phyloP scores from a whole-genome alignment of 257 asterid genomes.

The Plantago major region DNA sequence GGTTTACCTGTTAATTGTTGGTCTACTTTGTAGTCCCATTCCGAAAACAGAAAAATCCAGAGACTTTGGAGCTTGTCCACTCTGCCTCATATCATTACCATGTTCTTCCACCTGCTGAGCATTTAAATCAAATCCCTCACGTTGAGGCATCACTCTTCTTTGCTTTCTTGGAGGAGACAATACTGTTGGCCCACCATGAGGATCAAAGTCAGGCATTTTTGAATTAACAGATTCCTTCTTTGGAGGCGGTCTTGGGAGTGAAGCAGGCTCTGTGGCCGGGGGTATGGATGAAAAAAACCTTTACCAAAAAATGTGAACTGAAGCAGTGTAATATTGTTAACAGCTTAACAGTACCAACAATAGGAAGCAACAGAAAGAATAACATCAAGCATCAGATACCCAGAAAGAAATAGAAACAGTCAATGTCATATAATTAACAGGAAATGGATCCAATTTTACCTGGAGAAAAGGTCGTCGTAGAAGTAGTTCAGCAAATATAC shows the following conservation, averaged over 20 bases:
- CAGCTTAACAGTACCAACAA: conserved; percentile 12
- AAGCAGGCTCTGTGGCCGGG: conserved; percentile 86
- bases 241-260: conserved; percentile 88
- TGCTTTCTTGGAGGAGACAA: conserved; percentile 95
- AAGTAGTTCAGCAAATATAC: conserved; percentile 96
- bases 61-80: conserved; percentile 80
- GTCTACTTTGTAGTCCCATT: conserved; percentile 73
- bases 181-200: conserved; percentile 72
- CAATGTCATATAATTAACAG: neutral
- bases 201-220: conserved; percentile 50
- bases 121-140: conserved; percentile 70
- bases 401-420: no score
- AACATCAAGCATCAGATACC: no score
- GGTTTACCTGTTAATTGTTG: conserved; percentile 84
- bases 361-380: neutral
- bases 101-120: conserved; percentile 33
- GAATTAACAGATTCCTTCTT: conserved; percentile 60
- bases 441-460: conserved; percentile 37
- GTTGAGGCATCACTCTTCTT: conserved; percentile 88
- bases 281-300: conserved; percentile 91
- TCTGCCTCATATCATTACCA: conserved; percentile 57
- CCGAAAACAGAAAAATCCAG: conserved; percentile 89
- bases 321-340: conserved; percentile 15
- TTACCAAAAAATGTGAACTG: neutral
- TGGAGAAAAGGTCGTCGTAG: conserved; percentile 88